Percentiles rank a stretch among this genome's conserved stretches.
Evolutionary conservation across 768 basidiomycete species (phyloP).

Genomic region (Roridomyces roridus): DNA sequence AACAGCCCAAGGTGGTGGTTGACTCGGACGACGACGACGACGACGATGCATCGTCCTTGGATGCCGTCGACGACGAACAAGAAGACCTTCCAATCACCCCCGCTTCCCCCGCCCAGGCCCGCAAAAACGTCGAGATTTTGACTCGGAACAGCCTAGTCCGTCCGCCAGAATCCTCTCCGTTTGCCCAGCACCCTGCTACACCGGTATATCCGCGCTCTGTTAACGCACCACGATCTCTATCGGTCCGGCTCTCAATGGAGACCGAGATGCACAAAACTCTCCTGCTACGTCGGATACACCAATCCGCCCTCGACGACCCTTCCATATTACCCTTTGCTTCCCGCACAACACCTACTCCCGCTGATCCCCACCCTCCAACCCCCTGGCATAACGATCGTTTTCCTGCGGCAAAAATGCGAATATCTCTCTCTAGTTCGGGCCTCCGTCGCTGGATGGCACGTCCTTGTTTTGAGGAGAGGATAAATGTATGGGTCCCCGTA

Average conservation of each 20-base stretch:
- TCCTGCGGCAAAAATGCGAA: slow-evolving; percentile 24
- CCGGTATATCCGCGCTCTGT: slow-evolving; percentile 64
- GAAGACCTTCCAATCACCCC: slow-evolving; percentile 27
- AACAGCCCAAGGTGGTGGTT: slow-evolving; percentile 26
- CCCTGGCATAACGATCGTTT: slow-evolving; percentile 20
- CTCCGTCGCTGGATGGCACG: slow-evolving; percentile 74
- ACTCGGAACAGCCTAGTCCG: slow-evolving; percentile 54
- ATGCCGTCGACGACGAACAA: slow-evolving; percentile 41
- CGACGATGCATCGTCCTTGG: slow-evolving; percentile 43
- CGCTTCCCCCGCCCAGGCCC: slow-evolving; percentile 37
- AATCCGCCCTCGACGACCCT: slow-evolving; percentile 23
- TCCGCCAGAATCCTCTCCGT: slow-evolving; percentile 53
- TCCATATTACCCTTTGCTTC: slow-evolving; percentile 26
- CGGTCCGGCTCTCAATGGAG: slow-evolving; percentile 46
- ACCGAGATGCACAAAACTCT: slow-evolving; percentile 55
- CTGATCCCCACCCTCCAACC: slow-evolving; percentile 14
- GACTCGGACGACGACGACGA: slow-evolving; percentile 37
- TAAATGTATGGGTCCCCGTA: slow-evolving; percentile 56
- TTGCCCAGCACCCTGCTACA: slow-evolving; percentile 44
- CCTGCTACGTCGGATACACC: slow-evolving; percentile 53
- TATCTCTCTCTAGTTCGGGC: slow-evolving; percentile 55
- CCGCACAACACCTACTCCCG: slow-evolving; percentile 17
- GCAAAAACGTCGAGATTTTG: slow-evolving; percentile 46
- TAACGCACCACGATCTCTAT: slow-evolving; percentile 45
- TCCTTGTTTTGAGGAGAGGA: slow-evolving; percentile 79